phyloP scores from a whole-genome alignment of 352 stramenopile genomes.

The Pythium periplocum region DNA sequence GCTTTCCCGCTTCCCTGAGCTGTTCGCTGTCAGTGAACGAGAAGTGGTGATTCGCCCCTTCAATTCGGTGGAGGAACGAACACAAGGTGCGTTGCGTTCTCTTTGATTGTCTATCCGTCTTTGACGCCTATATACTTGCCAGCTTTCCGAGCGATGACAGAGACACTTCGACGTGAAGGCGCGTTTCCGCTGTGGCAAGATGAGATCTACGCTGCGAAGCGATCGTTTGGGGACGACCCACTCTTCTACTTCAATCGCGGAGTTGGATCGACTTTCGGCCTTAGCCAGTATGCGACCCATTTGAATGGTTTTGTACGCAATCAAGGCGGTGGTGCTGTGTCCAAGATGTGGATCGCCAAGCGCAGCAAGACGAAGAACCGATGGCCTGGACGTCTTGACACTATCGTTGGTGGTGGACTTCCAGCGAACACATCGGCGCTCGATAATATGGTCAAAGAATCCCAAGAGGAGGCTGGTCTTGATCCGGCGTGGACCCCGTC shows the following conservation, averaged over 20 bases:
- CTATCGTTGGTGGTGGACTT: constrained; percentile 56
- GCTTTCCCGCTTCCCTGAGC: constrained; percentile 8
- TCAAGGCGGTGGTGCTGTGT: constrained; percentile 12
- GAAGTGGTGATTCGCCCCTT: constrained; percentile 13
- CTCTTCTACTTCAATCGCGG: constrained; percentile 67
- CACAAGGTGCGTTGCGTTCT: constrained; percentile 2
- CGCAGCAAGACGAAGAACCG: constrained; percentile 44
- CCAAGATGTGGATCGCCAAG: constrained; percentile 58
- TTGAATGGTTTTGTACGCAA: constrained; percentile 61
- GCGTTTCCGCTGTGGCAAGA: constrained; percentile 52
- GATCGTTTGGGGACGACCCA: constrained; percentile 30
- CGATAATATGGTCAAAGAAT: constrained; percentile 76
- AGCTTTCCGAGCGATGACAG: constrained; percentile 43
- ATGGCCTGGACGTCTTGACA: constrained; percentile 50
- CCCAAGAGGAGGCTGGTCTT: constrained; percentile 54
- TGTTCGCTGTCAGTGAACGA: constrained; percentile 10
- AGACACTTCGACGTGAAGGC: constrained; percentile 34
- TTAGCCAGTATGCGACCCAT: constrained; percentile 64
- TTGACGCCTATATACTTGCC: background rate
- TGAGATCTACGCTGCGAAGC: constrained; percentile 57
- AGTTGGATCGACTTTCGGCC: constrained; percentile 50
- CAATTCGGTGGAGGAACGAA: constrained; percentile 11
- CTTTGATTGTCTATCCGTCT: too few species aligned
- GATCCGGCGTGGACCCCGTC: constrained; percentile 25
- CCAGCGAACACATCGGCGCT: constrained; percentile 37